Evolutionary conservation across 345 rosid species (phyloP).

Genomic region (Aquilaria malaccensis): DNA sequence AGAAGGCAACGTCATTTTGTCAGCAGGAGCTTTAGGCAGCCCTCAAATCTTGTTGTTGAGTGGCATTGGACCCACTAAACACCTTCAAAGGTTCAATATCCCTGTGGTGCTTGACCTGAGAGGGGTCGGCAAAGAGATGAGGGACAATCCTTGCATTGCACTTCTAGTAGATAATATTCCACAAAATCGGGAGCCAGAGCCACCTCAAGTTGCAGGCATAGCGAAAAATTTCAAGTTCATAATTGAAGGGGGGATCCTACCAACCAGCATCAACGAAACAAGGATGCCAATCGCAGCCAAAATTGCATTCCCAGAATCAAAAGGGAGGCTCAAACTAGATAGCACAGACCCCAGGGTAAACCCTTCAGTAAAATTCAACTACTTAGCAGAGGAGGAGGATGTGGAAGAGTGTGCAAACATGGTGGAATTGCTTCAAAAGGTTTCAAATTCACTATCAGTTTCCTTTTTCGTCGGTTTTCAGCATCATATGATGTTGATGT

Average conservation of each 20-base stretch:
- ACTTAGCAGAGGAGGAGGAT: conserved; percentile 45
- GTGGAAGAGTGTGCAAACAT: conserved; percentile 44
- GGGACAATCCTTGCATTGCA: conserved; percentile 55
- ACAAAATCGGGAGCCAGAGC: conserved; percentile 39
- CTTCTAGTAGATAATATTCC: conserved; percentile 34
- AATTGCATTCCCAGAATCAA: conserved; percentile 59
- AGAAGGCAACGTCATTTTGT: conserved; percentile 53
- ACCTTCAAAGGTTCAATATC: conserved; percentile 40
- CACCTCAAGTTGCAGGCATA: conserved; percentile 66
- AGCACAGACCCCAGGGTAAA: conserved; percentile 52
- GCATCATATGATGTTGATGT: conserved; percentile 22
- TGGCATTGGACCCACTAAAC: conserved; percentile 54
- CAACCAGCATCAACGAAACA: conserved; percentile 35
- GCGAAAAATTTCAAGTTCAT: conserved; percentile 45
- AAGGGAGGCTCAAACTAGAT: conserved; percentile 49
- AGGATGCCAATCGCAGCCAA: conserved; percentile 50
- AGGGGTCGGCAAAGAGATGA: conserved; percentile 48
- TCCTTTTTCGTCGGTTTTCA: conserved; percentile 33
- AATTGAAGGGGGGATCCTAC: conserved; percentile 43
- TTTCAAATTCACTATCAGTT: conserved; percentile 47
- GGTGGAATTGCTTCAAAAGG: conserved; percentile 45
- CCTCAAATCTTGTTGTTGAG: conserved; percentile 66
- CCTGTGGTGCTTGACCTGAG: conserved; percentile 27
- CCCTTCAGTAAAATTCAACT: conserved; percentile 63
- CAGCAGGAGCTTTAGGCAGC: conserved; percentile 75